A percentile compares a stretch with the other conserved stretches of the same genome.
These are phyloP conservation scores for Rutstroemia sp. DNA, from an alignment of 2,329 filamentous ascomycete species.

Conservation along the genomic window DNA sequence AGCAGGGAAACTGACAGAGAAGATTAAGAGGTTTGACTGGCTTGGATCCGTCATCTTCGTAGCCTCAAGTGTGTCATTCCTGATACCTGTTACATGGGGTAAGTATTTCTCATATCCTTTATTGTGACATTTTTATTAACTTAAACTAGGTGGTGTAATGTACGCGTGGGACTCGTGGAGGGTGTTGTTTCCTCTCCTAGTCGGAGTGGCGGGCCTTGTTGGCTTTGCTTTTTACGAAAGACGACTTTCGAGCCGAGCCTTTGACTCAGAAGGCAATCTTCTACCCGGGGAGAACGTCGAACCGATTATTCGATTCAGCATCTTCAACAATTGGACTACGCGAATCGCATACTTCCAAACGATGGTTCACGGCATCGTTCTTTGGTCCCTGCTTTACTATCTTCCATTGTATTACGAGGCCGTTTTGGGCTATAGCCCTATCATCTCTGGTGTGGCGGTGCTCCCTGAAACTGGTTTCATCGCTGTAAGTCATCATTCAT, in stretches of 20 bases:
- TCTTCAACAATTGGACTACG: constrained; percentile 42
- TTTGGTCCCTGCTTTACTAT: constrained; percentile 49
- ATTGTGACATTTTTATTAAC: not conserved
- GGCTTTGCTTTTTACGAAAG: constrained; percentile 47
- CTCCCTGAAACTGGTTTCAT: constrained; percentile 57
- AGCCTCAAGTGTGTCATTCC: constrained; percentile 47
- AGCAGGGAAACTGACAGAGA: constrained; percentile 15
- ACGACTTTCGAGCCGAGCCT: constrained; percentile 19
- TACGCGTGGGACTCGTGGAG: constrained; percentile 57
- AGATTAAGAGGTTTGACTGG: constrained; percentile 52
- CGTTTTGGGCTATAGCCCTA: constrained; percentile 45
- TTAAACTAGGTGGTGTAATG: constrained; percentile 44
- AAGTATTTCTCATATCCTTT: not conserved
- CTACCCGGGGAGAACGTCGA: constrained; percentile 20
- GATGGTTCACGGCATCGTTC: constrained; percentile 49
- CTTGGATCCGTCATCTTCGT: constrained; percentile 55
- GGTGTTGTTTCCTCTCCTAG: constrained; percentile 52
- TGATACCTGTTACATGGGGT: constrained; percentile 56
- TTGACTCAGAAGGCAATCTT: constrained; percentile 19
- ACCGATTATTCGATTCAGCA: constrained; percentile 34
- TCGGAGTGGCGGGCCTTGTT: constrained; percentile 45
- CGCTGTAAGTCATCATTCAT: constrained; percentile 39
- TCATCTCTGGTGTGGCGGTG: constrained; percentile 47
- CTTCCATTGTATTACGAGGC: constrained; percentile 44
- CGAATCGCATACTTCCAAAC: constrained; percentile 44